Evolutionary conservation across 1,284 basidiomycete genomes (phyloP).

Genomic region (Rhizopogon parksii): DNA sequence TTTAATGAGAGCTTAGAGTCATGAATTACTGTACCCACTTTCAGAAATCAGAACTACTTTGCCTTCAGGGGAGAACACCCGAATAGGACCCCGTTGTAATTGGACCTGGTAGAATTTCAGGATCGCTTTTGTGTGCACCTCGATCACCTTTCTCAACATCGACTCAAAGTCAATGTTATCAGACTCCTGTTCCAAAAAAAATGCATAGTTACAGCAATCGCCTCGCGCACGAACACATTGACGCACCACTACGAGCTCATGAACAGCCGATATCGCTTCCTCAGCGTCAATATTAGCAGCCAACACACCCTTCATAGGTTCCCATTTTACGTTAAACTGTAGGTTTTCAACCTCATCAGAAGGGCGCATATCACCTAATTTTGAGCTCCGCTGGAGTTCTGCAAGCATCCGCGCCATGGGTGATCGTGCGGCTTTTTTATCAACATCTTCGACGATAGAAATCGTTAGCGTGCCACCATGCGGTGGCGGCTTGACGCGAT

Average conservation of each 20-base stretch:
- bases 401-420: constrained; percentile 50
- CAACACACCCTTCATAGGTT: constrained; percentile 53
- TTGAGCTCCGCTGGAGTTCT: constrained; percentile 55
- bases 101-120: constrained; percentile 47
- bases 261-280: constrained; percentile 33
- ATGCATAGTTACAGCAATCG: constrained; percentile 1
- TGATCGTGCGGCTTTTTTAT: constrained; percentile 37
- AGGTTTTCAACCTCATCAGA: constrained; percentile 69
- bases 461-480: constrained; percentile 51
- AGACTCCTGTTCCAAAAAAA: constrained; percentile 41
- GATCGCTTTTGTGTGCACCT: constrained; percentile 55
- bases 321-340: constrained; percentile 56
- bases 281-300: constrained; percentile 45
- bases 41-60: constrained; percentile 48
- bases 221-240: background rate
- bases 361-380: constrained; percentile 43
- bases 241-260: constrained; percentile 43
- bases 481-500: constrained; percentile 43
- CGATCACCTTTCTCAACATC: constrained; percentile 51
- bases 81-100: constrained; percentile 42
- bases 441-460: constrained; percentile 36
- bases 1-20: constrained; percentile 4
- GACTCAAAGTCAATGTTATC: constrained; percentile 64
- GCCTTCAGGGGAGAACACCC: constrained; percentile 55
- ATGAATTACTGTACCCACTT: constrained; percentile 32